phyloP scores from a whole-genome alignment of 2,329 filamentous ascomycete species.

The Ophiocordyceps polyrhachis-furcata region DNA sequence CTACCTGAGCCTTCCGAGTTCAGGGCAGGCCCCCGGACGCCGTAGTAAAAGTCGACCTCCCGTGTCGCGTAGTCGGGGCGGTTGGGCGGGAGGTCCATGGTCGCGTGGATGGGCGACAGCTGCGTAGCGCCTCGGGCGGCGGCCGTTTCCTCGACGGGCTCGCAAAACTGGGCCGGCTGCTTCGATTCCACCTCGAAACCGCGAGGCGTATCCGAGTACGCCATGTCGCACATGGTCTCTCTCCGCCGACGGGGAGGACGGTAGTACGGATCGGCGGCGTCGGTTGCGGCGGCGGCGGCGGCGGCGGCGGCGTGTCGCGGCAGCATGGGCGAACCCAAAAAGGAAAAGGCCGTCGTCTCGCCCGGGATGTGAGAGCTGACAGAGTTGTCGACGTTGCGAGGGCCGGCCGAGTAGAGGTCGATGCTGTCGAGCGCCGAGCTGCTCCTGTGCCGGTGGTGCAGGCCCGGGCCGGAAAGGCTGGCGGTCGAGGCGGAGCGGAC shows the following conservation, averaged over 20 bases:
- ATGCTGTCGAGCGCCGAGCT: constrained; percentile 36
- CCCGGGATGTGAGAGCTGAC: constrained; percentile 45
- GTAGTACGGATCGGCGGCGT: constrained; percentile 65
- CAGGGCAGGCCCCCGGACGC: constrained; percentile 71
- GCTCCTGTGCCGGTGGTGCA: constrained; percentile 26
- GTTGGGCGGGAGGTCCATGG: constrained; percentile 25
- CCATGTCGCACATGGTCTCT: constrained; percentile 31
- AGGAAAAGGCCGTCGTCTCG: constrained; percentile 48
- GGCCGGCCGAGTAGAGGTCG: constrained; percentile 24
- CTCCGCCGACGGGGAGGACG: constrained; percentile 59
- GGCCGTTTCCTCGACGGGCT: constrained; percentile 22
- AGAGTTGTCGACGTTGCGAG: constrained; percentile 34
- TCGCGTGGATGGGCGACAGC: constrained; percentile 17
- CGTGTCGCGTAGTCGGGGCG: constrained; percentile 78
- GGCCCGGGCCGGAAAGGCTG: constrained; percentile 32
- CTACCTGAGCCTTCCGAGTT: constrained; percentile 65
- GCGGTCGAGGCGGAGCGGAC: constrained; percentile 42
- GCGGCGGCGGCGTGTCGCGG: constrained; percentile 25
- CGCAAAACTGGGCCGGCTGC: constrained; percentile 18
- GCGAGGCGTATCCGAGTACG: constrained; percentile 12
- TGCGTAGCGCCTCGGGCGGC: constrained; percentile 18
- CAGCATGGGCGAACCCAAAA: constrained; percentile 39
- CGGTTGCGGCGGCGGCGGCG: constrained; percentile 18
- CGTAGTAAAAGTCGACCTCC: constrained; percentile 95
- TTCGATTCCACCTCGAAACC: constrained; percentile 15